Base-by-base conservation (phyloP, 2,329 filamentous ascomycete species). In the Aspergillus sp. region DNA sequence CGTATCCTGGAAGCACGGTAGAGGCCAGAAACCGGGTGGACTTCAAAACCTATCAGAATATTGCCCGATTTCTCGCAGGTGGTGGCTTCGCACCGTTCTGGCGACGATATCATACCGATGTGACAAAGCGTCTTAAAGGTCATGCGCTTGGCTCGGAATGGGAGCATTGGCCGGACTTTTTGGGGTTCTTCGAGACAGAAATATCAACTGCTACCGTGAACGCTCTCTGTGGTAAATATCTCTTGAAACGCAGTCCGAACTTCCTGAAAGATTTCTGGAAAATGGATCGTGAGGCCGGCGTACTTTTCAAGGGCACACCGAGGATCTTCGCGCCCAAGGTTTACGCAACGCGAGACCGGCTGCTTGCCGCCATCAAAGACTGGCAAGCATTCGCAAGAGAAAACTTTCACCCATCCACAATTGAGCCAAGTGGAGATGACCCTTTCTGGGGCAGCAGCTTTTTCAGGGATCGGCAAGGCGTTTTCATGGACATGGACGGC, bases 371-470 rank as follows among this genome's bases (percentile, higher is more conserved):
- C 10, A 39, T 47, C 47, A 59, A 56, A n/a, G 60, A 62, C 16
- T 68, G 63, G 63, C 65, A 69, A 7, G 60, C 61, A 24, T 62
- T 59, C 22, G 66, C 59, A 16, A 63, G 66, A n/a, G 16, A 61
- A 60, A 29, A 45, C 63, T 22, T 63, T 65, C 42, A 57, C 64
- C 49, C 49, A 31, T n/a, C 26, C 5, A 14, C 26, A 10, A 39
- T 62, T 62, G 22, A 63, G 67, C 42, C 63, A 69, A 39, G 42
- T 29, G 36, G 52, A 10, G 52, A 46, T 16, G 52, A 54, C 11
- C 52, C 52, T 22, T 46, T 26, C 36, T 54, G 39, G 22, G 52
- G 52, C 4, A 26, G 32, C 9, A 46, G 55, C 12, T 55, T 57
- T 31, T 62, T 62, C 46, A 29, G 32, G 5, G 62, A 65, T 18